These are phyloP conservation scores for Cryptococcus floricola DNA, from an alignment of 1,284 basidiomycete genomes.

Conservation along the genomic window DNA sequence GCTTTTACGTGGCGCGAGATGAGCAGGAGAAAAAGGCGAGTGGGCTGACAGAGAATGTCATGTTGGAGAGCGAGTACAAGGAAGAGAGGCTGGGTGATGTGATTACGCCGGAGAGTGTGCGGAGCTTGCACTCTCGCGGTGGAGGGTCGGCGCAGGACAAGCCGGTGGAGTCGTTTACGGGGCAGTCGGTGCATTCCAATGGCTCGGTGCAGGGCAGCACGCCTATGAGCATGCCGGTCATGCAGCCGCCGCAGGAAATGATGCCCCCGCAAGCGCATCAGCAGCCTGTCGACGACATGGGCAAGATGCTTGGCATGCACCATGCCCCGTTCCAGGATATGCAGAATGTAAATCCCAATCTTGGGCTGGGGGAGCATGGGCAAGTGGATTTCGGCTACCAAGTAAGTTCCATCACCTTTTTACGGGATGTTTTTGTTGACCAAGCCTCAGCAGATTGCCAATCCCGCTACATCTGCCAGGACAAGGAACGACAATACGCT, in stretches of 20 bases:
- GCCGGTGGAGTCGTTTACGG: too few species aligned
- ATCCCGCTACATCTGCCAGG: neutral
- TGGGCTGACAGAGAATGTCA: slow-evolving; percentile 20
- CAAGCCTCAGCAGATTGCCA: neutral
- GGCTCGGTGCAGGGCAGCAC: neutral
- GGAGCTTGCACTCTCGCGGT: neutral
- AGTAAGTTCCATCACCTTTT: neutral
- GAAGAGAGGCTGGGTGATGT: neutral
- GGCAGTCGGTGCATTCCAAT: too few species aligned
- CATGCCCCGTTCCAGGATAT: neutral
- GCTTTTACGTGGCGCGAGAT: slow-evolving; percentile 68
- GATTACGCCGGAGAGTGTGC: neutral
- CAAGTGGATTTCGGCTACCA: neutral
- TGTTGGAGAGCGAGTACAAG: slow-evolving; percentile 11
- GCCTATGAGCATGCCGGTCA: neutral
- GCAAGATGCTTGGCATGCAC: neutral
- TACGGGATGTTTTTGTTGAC: neutral
- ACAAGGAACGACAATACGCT: slow-evolving; percentile 26
- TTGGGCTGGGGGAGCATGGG: neutral
- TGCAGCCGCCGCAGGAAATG: neutral
- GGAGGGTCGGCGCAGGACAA: too few species aligned
- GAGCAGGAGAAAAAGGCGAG: slow-evolving; percentile 48
- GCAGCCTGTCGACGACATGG: neutral
- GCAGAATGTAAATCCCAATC: slow-evolving; percentile 1
- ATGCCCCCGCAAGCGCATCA: neutral